Conservation (phyloP, 371 early-diverging fungal genomes). For the Capniomyces stellatus region DNA sequence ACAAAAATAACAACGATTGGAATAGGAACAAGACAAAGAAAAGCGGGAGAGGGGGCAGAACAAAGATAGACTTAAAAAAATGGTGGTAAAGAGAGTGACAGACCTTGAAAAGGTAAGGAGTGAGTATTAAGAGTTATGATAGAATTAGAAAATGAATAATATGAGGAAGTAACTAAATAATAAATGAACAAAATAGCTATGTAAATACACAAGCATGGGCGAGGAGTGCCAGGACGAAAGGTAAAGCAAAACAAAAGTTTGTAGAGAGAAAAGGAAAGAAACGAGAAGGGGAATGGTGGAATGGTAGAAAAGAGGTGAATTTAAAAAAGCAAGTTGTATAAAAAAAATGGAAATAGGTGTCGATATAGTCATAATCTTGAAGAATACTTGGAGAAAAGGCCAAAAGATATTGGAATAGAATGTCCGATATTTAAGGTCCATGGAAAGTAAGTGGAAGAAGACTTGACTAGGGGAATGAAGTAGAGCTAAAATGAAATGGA, state of each 20-base stretch:
- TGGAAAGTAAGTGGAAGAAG: conserved; percentile 41
- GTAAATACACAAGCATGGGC: conserved; percentile 29
- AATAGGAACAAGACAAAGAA: too few species aligned
- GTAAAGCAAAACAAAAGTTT: too few species aligned
- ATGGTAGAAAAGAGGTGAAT: too few species aligned
- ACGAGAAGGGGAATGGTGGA: too few species aligned
- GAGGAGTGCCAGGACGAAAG: conserved; percentile 30
- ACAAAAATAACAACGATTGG: too few species aligned
- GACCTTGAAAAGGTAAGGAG: background rate
- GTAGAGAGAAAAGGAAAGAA: too few species aligned
- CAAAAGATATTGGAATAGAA: conserved; percentile 48
- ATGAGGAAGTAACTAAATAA: too few species aligned
- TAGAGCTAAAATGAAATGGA: background rate
- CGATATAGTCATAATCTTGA: conserved; percentile 44
- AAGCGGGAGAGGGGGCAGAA: conserved; percentile 1
- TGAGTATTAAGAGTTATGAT: background rate
- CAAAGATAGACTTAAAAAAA: conserved; percentile 3
- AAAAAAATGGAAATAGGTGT: conserved; percentile 36
- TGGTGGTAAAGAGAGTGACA: background rate
- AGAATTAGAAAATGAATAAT: too few species aligned
- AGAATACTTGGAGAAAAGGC: conserved; percentile 37
- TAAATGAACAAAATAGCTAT: conserved; percentile 31
- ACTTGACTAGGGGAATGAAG: background rate
- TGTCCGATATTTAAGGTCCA: conserved; percentile 52
- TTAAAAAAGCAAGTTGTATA: too few species aligned